Evolutionary conservation across 2,329 filamentous ascomycete genomes (phyloP), one percentile per base, ranked within the genome.

Genomic region (Xylaria sp.): DNA sequence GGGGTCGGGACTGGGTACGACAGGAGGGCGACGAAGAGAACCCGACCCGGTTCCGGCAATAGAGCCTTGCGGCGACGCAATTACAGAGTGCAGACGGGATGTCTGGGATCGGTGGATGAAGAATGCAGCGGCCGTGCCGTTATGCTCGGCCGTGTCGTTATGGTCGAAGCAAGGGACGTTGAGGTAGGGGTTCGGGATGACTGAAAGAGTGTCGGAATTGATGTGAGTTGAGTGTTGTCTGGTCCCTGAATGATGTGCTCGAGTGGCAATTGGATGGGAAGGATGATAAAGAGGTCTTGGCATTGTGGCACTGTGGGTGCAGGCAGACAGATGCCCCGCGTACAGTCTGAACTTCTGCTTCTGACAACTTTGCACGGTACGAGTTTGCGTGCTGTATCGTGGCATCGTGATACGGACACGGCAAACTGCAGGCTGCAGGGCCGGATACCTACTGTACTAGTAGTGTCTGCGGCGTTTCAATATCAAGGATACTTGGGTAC

Each of bases 261-360:
- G 21, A 52, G 53, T 61, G 53, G 53, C 42, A 40, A 57, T 50
- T 57, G 40, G 35, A 53, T n/a, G n/a, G 35, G 42, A 45, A 53
- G 33, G 49, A 25, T 28, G 43, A 51, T 37, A 37, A 50, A 50
- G 25, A 17, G 28, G 49, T 55, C 60, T 63, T 63, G 60, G 60
- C 60, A 55, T 35, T 47, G 49, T 60, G 57, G 57, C 57, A 52
- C 52, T 46, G 21, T 25, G 9, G 21, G 21, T 7, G 17, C 8
- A 6, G 21, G 7, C 15, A 8, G 11, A 21, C 19, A 17, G 11
- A 35, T n/a, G 46, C 17, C 28, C 8, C 38, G 9, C 28, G 9
- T 31, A 5, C 4, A 31, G 4, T 31, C 9, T 31, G 9, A 4
- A 31, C 5, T 31, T 4, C 28, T 9, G 9, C 28, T 31, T 9